A percentile compares a stretch with the other conserved stretches of the same genome.
Evolutionary conservation across 2,329 filamentous ascomycete genomes (phyloP).

Genomic region (Monosporascus sp.): DNA sequence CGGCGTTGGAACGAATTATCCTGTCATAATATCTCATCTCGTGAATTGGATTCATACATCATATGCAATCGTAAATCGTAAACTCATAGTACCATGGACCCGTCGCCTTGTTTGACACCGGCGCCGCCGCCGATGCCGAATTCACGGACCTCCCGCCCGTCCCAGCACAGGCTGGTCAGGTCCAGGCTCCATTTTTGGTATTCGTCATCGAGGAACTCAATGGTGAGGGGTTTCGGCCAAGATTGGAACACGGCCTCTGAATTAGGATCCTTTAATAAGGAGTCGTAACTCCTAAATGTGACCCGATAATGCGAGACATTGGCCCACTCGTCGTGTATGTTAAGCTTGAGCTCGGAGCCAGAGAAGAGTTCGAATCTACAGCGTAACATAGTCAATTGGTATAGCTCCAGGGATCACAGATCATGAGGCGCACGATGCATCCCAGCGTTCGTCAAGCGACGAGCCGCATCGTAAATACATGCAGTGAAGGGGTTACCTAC

Average conservation of each 20-base stretch:
- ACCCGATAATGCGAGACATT: background rate
- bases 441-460: too few species aligned
- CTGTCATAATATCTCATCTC: too few species aligned
- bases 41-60: too few species aligned
- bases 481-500: background rate
- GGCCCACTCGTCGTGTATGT: background rate
- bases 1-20: too few species aligned
- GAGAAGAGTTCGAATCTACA: background rate
- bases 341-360: background rate
- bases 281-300: background rate
- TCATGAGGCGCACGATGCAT: too few species aligned
- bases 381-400: background rate
- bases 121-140: background rate
- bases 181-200: background rate
- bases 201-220: background rate
- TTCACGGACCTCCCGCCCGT: background rate
- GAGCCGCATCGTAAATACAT: background rate
- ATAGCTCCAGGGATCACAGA: too few species aligned
- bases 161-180: background rate
- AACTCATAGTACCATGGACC: background rate
- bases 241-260: background rate
- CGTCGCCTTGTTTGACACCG: background rate
- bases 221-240: background rate
- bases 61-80: background rate
- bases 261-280: background rate